These are phyloP conservation scores for Margaritispora aquatica DNA, from an alignment of 495 filamentous ascomycete genomes.

Conservation along the genomic window DNA sequence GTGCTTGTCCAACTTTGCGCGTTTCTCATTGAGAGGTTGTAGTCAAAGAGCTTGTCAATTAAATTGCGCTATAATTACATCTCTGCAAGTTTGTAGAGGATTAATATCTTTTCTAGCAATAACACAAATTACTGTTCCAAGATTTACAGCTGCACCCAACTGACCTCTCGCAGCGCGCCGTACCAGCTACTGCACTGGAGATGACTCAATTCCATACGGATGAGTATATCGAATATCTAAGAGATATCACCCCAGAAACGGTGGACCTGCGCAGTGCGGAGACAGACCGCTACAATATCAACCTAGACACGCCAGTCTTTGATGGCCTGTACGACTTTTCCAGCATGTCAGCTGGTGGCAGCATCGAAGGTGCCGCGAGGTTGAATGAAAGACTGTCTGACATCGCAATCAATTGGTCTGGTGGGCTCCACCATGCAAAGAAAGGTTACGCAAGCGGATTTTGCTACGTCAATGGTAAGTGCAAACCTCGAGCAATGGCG, in stretches of 20 bases:
- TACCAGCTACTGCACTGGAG: slow-evolving; percentile 85
- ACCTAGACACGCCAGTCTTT: slow-evolving; percentile 94
- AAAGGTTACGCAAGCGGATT: slow-evolving; percentile 89
- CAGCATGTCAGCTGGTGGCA: slow-evolving; percentile 89
- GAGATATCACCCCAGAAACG: slow-evolving; percentile 94
- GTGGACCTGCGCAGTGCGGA: slow-evolving; percentile 86
- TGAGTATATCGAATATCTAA: slow-evolving; percentile 94
- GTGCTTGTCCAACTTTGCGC: no score
- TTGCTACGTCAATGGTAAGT: slow-evolving; percentile 90
- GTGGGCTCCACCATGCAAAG: slow-evolving; percentile 95
- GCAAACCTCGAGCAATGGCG: not conserved
- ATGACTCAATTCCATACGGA: slow-evolving; percentile 99
- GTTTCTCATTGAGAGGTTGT: no score
- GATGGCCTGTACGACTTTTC: slow-evolving; percentile 97
- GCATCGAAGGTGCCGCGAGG: slow-evolving; percentile 92
- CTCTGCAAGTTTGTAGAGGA: no score
- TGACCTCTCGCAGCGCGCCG: slow-evolving; percentile 63
- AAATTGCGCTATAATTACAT: no score
- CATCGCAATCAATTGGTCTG: slow-evolving; percentile 94
- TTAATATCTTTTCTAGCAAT: no score
- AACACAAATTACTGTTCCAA: no score
- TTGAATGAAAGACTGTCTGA: slow-evolving; percentile 89
- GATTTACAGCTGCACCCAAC: no score
- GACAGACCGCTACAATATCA: slow-evolving; percentile 90
- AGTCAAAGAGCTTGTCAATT: no score